Evolutionary conservation across 306 rosid genomes (phyloP).

Genomic region (Cucurbita ficifolia): DNA sequence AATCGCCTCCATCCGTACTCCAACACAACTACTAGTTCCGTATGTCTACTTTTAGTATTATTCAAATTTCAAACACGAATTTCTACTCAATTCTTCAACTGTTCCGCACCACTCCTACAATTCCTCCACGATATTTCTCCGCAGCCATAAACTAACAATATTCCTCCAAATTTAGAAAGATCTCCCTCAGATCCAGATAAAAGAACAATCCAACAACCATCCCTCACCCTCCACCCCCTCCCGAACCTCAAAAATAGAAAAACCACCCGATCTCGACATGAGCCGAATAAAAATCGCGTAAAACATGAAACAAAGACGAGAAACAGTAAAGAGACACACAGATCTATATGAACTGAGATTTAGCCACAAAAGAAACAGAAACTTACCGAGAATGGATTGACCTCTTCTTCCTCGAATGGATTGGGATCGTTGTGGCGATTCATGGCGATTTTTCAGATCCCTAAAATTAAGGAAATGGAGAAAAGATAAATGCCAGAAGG

Average conservation of each 20-base stretch:
- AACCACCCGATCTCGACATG: not conserved
- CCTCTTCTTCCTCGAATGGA: constrained; percentile 85
- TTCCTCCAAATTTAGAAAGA: not conserved
- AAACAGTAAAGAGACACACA: not conserved
- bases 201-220: constrained; percentile 4
- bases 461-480: constrained; percentile 9
- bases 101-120: not conserved
- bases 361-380: not conserved
- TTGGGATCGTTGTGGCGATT: constrained; percentile 85
- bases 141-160: not conserved
- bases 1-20: not conserved
- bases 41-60: not conserved
- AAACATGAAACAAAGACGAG: not conserved
- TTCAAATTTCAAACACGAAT: not conserved
- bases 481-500: not conserved
- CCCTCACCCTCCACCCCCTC: not conserved
- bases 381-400: constrained; percentile 88
- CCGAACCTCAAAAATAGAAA: not conserved
- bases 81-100: not conserved
- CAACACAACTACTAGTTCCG: not conserved
- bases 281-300: not conserved
- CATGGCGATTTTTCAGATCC: constrained; percentile 48
- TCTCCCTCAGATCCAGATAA: constrained; percentile 6
- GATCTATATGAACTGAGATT: constrained; percentile 24
- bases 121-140: not conserved